Conservation (phyloP, 2,329 filamentous ascomycete genomes). For the Thermothelomyces thermophilus region DNA sequence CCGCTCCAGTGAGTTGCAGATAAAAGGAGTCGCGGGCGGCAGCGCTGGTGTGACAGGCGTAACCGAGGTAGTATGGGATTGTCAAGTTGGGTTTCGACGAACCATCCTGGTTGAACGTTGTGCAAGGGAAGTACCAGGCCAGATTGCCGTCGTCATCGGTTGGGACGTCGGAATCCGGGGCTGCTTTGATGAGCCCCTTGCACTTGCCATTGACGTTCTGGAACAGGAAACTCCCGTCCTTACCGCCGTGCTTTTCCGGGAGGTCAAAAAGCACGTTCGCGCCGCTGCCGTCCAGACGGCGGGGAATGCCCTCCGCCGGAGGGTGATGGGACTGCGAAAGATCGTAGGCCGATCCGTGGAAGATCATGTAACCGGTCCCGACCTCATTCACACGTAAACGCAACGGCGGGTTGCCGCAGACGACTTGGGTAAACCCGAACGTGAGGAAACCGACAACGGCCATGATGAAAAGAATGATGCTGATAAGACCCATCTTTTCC, state of each 20-base stretch:
- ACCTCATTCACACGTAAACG: slow-evolving; percentile 81
- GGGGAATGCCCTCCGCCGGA: slow-evolving; percentile 68
- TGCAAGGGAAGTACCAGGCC: slow-evolving; percentile 97
- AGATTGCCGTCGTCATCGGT: slow-evolving; percentile 65
- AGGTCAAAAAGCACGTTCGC: slow-evolving; percentile 84
- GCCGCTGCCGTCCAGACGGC: slow-evolving; percentile 39
- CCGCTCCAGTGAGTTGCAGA: slow-evolving; percentile 54
- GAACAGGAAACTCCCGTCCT: slow-evolving; percentile 94
- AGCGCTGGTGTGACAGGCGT: slow-evolving; percentile 76
- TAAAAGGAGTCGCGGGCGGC: slow-evolving; percentile 70
- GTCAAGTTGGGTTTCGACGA: slow-evolving; percentile 71
- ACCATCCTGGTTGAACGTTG: slow-evolving; percentile 86
- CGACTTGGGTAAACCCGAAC: slow-evolving; percentile 87
- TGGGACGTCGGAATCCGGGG: slow-evolving; percentile 68
- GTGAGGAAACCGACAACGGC: slow-evolving; percentile 88
- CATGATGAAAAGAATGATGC: slow-evolving; percentile 84
- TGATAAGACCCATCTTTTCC: slow-evolving; percentile 95
- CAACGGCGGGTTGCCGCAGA: slow-evolving; percentile 67
- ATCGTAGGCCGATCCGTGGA: slow-evolving; percentile 87
- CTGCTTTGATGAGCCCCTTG: slow-evolving; percentile 77
- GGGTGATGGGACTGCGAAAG: slow-evolving; percentile 72
- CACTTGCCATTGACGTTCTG: slow-evolving; percentile 97
- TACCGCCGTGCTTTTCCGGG: slow-evolving; percentile 72
- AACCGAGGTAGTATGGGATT: slow-evolving; percentile 71
- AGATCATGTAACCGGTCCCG: slow-evolving; percentile 81